Percentiles rank a stretch among this genome's conserved stretches.
Conservation (phyloP, 495 filamentous ascomycete species). For the Eremomyces bilateralis region DNA sequence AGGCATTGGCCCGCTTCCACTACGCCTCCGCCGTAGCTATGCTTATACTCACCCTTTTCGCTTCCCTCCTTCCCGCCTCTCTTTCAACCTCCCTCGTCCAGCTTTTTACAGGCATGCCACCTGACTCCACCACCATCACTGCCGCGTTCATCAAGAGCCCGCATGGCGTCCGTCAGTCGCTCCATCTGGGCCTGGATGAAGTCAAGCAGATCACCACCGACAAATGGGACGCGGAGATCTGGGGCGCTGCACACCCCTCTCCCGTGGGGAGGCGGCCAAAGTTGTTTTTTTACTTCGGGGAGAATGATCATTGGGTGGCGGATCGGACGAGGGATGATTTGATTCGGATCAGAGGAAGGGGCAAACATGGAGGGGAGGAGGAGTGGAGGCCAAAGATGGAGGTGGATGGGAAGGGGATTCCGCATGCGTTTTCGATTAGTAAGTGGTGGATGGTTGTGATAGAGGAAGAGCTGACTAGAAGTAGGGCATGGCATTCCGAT, state of each 20-base stretch:
- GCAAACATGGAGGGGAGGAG: slow-evolving; percentile 7
- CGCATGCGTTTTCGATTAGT: slow-evolving; percentile 77
- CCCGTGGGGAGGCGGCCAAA: slow-evolving; percentile 26
- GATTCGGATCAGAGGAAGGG: slow-evolving; percentile 21
- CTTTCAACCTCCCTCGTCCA: slow-evolving; percentile 2
- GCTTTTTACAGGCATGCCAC: slow-evolving; percentile 29
- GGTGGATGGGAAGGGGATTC: slow-evolving; percentile 49
- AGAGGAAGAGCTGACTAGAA: too few relatives aligned
- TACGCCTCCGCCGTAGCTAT: background rate
- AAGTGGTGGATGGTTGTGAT: too few relatives aligned
- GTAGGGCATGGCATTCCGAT: too few relatives aligned
- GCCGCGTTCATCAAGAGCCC: slow-evolving; percentile 29
- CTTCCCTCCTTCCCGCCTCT: background rate
- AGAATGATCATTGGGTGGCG: slow-evolving; percentile 65
- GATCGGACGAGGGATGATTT: slow-evolving; percentile 52
- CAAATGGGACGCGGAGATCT: slow-evolving; percentile 59
- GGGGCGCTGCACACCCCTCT: slow-evolving; percentile 31
- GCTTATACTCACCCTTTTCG: background rate
- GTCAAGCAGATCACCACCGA: slow-evolving; percentile 56
- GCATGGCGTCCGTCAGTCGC: slow-evolving; percentile 18
- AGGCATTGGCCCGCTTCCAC: too few relatives aligned
- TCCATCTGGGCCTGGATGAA: slow-evolving; percentile 54
- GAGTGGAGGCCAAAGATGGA: slow-evolving; percentile 40
- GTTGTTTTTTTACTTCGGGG: slow-evolving; percentile 62
- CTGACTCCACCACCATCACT: slow-evolving; percentile 36